Percentiles rank a stretch among this genome's conserved stretches.
These are phyloP conservation scores for Iris macrosiphon DNA, from an alignment of 106 monocot species.

Conservation along the genomic window DNA sequence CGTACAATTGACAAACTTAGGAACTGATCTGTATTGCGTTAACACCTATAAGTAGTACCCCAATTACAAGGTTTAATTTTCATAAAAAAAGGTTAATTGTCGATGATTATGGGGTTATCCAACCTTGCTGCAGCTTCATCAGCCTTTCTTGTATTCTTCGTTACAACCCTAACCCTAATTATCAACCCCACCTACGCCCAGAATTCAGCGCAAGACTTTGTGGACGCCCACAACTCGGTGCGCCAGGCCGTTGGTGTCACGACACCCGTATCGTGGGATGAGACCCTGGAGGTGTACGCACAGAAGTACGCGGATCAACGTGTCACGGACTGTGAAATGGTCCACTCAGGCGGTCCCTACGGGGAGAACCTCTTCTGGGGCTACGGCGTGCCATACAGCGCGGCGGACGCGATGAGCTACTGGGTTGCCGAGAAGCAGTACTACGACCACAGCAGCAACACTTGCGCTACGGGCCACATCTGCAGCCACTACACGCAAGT, in stretches of 20 bases:
- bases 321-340: constrained; percentile 14
- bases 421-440: constrained; percentile 29
- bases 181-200: neutral
- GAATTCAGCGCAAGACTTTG: constrained; percentile 21
- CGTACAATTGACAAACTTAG: no score
- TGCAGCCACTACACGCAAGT: constrained; percentile 44
- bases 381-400: constrained; percentile 12
- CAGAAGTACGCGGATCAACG: constrained; percentile 17
- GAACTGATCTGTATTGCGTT: no score
- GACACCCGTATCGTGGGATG: constrained; percentile 20
- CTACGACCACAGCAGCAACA: constrained; percentile 19
- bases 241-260: constrained; percentile 9
- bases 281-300: constrained; percentile 13
- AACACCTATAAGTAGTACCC: no score
- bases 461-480: constrained; percentile 15
- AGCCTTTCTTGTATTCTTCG: no score
- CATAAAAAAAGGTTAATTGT: no score
- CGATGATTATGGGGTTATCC: no score
- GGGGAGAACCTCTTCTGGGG: constrained; percentile 53
- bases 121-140: no score
- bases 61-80: no score
- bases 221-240: constrained; percentile 20
- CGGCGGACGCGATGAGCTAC: constrained; percentile 6
- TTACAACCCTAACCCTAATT: constrained; percentile 12
- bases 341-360: constrained; percentile 28